Base-by-base conservation (phyloP, 177 flowering plant species). In the Vitis hybrid region DNA sequence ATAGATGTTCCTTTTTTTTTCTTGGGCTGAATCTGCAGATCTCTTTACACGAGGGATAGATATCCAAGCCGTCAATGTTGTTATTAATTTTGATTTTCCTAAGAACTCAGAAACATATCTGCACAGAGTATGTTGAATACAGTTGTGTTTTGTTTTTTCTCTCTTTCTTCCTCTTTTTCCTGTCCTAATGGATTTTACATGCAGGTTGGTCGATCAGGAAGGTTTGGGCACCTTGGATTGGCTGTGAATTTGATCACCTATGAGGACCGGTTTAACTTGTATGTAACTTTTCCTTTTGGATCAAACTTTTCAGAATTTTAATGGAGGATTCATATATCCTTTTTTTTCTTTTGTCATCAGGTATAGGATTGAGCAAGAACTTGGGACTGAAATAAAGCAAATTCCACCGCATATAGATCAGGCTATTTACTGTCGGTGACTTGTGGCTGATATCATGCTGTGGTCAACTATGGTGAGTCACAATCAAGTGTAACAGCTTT, bases 261-360 rank as follows among this genome's bases (percentile, higher is more conserved):
- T 73, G 97, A 95, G 82, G 98, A 95, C 61, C 98, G 98, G 49
- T 95, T 95, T 72, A 95, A 92, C 83, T 80, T 95, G 98, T 95
- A 83, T 60, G 90, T 75, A 55, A 61, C 58, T 60, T 54, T 56
- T 47, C 15, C 53, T 61, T 66, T 62, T 49, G 22, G 3, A 2
- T 64, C 0, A 49, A 28, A 8, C 8, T 15, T 64, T 20, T 31
- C 4, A 17, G 22, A 65, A 53, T 31, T 49, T 14, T 12, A 10
- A 5, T 24, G 1, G 20, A 2, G 19, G 9, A 22, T 3, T 49
- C 28, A 50, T 24, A 54, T 56, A 5, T n/a, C 1, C 11, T 52
- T 18, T 28, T 11, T 19, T 73, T 63, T 58, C 53, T 52, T 5
- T 33, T 49, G 18, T 17, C 50, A 31, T 72, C 85, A 92, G 97